Base-by-base conservation (phyloP, 192 early-diverging fungal species). In the Backusella psychrophila region DNA sequence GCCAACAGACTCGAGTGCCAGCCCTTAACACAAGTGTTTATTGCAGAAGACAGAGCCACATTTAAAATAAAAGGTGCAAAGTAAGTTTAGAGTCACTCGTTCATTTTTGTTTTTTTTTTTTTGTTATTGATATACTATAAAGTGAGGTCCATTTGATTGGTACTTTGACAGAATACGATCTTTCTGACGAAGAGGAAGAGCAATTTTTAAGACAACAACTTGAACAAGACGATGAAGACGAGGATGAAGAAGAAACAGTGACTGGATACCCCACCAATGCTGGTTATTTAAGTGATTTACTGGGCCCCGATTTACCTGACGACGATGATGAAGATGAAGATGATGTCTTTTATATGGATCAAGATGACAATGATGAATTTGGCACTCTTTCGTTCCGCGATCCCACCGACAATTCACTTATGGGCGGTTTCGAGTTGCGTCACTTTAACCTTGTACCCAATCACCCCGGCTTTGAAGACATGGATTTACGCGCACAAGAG, bases 301-400 rank as follows among this genome's bases (percentile, higher is more conserved):
- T 71, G 31, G 70, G 70, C 19, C 70, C 70, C 33, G 70, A 71
- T 49, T 49, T 71, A 29, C 70, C 74, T 42, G 63, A 66, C 1
- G 74, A 75, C 2, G 39, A 44, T 1, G 74, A 75, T 9, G 66
- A 66, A 46, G 36, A 38, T 8, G 49, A 52, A 2, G 72, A 74
- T 0, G 74, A 75, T 5, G 42, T 44, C 0, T 65, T 67, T 19
- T n/a, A 65, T 12, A 34, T 7, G 56, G 70, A 72, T 31, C 56
- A 74, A 12, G 74, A 75, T 8, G 23, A 7, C 4, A 29, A 6
- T 6, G 74, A 75, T 46, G 31, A 7, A 0, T 65, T 67, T 34
- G 74, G 74, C 19, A 42, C 74, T 0, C 21, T 75, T 15, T 36
- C 56, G 3, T 75, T 75, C 74, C 74, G 74, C 67, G 74, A 75